Evolutionary conservation across 2,329 filamentous ascomycete genomes (phyloP), one percentile per base, ranked within the genome.

Genomic region (Aureobasidium lini): DNA sequence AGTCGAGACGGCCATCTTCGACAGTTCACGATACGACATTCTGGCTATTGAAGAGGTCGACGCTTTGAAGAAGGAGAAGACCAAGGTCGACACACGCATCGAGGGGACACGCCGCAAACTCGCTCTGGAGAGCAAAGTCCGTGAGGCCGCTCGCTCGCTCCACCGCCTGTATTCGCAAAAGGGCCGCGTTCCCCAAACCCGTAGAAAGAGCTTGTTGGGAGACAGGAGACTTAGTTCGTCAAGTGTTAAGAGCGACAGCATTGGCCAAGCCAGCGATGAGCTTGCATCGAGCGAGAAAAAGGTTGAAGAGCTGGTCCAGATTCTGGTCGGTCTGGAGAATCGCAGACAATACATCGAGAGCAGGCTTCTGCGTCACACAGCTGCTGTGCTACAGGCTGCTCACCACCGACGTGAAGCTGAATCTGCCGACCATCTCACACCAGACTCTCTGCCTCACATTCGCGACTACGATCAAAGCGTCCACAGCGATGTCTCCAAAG

Each of bases 31-130:
- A 66, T 99, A 86, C 71, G 86, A 93, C 69, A 86, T 99, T 28
- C 72, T 99, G 62, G 90, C 92, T 0, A 89, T 93, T 66, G 91
- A 96, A 70, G 92, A 97, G 74, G 87, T 96, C 32, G 94, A 97
- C 65, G 82, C 84, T 48, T 76, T 97, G 67, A 99, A 97, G 79
- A 95, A 91, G 72, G 90, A 96, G 76, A 83, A 86, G 63, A 82
- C 84, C 61, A 78, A 84, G 37, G 75, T 97, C 52, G 80, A 82
- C 29, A 83, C 86, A 68, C 87, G 90, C n/a, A 86, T 96, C 65
- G 89, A 93, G 63, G 86, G 89, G 39, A 86, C 90, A 18, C 85
- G 87, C 65, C 84, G 90, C 62, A 96, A 93, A 73, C 80, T 99
- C 39, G 85, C 86, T 34, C 85, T 97, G 47, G 94, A 99, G 72